These are phyloP conservation scores for Hanseniaspora uvarum DNA, from an alignment of 1,139 yeast species.

Conservation along the genomic window DNA sequence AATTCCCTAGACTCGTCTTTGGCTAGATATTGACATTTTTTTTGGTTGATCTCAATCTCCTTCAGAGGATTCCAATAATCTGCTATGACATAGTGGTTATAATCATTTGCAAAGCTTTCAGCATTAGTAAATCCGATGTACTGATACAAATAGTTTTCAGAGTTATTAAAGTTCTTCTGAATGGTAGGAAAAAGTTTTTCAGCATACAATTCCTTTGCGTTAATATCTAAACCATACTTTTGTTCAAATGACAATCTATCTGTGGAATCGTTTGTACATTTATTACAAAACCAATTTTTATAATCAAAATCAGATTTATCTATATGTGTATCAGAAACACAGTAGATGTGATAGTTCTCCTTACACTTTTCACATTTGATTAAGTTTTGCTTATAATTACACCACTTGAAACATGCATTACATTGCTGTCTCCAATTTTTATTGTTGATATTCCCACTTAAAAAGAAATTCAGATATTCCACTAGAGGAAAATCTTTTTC, in stretches of 20 bases:
- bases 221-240: neutral
- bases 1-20: conserved; percentile 26
- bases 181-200: neutral
- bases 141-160: conserved; percentile 26
- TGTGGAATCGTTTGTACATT: conserved; percentile 8
- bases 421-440: conserved; percentile 41
- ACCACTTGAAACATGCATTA: conserved; percentile 74
- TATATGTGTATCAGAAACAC: conserved; percentile 35
- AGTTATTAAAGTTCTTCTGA: conserved; percentile 11
- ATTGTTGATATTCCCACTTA: neutral
- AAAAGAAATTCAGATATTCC: conserved; percentile 33
- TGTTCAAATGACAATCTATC: neutral
- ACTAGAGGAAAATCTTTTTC: conserved; percentile 39
- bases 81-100: conserved; percentile 23
- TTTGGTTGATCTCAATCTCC: conserved; percentile 24
- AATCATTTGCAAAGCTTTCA: conserved; percentile 21
- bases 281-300: conserved; percentile 23
- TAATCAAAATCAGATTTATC: conserved; percentile 19
- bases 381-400: conserved; percentile 54
- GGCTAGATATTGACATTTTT: conserved; percentile 23
- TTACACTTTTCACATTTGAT: conserved; percentile 76
- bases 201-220: conserved; percentile 2
- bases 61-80: conserved; percentile 28
- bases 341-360: conserved; percentile 62
- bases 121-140: conserved; percentile 25